phyloP scores from a whole-genome alignment of 805 yeast species.

The Naumovozyma castellii region DNA sequence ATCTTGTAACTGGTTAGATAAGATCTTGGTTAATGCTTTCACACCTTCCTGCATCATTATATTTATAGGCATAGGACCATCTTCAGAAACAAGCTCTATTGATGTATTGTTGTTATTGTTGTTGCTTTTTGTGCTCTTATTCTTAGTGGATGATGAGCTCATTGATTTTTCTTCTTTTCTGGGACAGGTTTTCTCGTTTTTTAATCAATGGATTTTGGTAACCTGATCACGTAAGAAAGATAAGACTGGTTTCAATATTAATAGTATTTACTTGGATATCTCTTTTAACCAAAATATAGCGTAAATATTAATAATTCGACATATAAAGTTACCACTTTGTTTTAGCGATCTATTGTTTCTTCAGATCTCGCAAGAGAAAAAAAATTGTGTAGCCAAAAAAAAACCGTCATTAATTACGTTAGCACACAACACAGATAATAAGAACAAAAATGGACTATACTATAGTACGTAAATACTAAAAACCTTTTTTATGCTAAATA shows the following conservation, averaged over 20 bases:
- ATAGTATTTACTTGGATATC: too few species aligned
- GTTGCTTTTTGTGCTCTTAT: not conserved
- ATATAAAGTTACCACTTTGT: not conserved
- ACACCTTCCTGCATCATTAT: slow-evolving; percentile 31
- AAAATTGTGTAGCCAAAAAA: too few species aligned
- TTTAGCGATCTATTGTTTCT: not conserved
- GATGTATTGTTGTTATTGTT: slow-evolving; percentile 7
- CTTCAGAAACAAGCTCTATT: slow-evolving; percentile 19
- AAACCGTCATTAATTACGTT: not conserved
- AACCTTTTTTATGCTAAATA: not conserved
- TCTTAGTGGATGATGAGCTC: not conserved
- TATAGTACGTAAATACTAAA: too few species aligned
- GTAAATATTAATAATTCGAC: not conserved
- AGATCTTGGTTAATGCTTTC: slow-evolving; percentile 24
- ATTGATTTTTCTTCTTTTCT: not conserved
- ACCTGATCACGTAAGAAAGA: too few species aligned
- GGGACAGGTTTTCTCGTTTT: not conserved
- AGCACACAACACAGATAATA: not conserved
- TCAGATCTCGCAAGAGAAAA: not conserved
- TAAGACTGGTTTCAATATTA: too few species aligned
- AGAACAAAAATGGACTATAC: too few species aligned
- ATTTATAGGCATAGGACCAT: slow-evolving; percentile 25
- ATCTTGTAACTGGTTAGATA: slow-evolving; percentile 24
- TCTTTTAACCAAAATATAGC: too few species aligned
- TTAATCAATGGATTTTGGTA: too few species aligned